Base-by-base conservation (phyloP, 2,329 filamentous ascomycete genomes). In the Fusarium torreyae region DNA sequence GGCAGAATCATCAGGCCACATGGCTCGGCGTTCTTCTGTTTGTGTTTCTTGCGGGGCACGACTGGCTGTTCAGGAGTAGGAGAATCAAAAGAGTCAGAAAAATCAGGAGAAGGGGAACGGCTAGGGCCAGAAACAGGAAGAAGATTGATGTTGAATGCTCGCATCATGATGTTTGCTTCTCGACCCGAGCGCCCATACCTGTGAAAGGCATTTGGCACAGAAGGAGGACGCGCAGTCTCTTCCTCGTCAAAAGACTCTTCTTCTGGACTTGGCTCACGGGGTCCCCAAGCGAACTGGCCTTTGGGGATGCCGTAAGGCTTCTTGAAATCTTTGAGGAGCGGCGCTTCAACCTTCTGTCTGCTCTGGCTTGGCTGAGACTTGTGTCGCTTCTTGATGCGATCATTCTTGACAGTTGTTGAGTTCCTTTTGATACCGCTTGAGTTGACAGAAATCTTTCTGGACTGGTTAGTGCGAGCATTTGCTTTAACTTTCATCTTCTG, bases 1-100 rank as follows among this genome's bases (percentile, higher is more conserved):
- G 80, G 75, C 2, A 81, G 56, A 4, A 53, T 51, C 45, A 74
- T 49, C 39, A 74, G 44, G 17, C 52, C 33, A 18, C 38, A 34
- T 6, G 36, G 45, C 40, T 44, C 63, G 14, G 31, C 22, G 11
- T n/a, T 31, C 8, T 28, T 39, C 24, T 17, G 24, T 18, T 24
- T 55, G 33, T 5, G 34, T 18, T 10, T 48, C 28, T n/a, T 20
- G 13, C 28, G 24, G 28, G 36, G 39, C 24, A 38, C 33, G 26
- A 20, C 20, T 18, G 10, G 34, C 15, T 26, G 20, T n/a, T 48
- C 18, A 13, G 49, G 56, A 24, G 34, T 13, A 11, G 26, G 36
- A 45, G 40, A 45, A 31, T 18, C 10, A 7, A 43, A 26, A 9
- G 22, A 24, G 22, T 18, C 17, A 42, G 36, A 20, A 5, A 9